These are phyloP conservation scores for Coemansia sp. DNA, from an alignment of 192 early-diverging fungal species.

Conservation along the genomic window DNA sequence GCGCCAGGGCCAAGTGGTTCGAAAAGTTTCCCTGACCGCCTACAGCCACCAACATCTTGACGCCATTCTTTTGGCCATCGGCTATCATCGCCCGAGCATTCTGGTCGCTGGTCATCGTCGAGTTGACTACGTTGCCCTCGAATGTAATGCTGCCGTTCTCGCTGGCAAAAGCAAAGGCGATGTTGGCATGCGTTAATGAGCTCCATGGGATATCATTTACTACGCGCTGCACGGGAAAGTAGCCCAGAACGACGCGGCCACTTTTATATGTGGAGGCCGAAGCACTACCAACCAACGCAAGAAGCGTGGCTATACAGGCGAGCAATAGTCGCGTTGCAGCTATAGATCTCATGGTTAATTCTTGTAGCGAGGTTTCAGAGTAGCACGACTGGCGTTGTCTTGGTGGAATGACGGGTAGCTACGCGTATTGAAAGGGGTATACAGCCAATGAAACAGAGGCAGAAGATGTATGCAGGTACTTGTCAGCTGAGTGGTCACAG, in stretches of 20 bases:
- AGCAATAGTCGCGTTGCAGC: conserved; percentile 7
- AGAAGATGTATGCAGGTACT: conserved; percentile 1
- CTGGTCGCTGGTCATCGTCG: conserved; percentile 55
- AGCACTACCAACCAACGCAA: neutral
- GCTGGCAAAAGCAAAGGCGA: conserved; percentile 63
- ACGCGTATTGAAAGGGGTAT: neutral
- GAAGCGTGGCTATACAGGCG: neutral
- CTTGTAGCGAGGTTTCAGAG: neutral
- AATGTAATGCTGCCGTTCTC: conserved; percentile 45
- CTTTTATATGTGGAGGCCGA: conserved; percentile 35
- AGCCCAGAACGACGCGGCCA: conserved; percentile 52
- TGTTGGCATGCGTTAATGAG: conserved; percentile 67
- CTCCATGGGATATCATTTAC: conserved; percentile 54
- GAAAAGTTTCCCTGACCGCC: conserved; percentile 77
- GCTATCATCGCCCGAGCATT: conserved; percentile 41
- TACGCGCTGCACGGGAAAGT: conserved; percentile 53
- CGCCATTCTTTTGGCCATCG: conserved; percentile 40
- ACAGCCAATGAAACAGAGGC: neutral
- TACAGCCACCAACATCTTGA: conserved; percentile 69
- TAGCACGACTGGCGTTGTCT: neutral
- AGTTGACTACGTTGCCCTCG: conserved; percentile 53
- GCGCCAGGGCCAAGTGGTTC: conserved; percentile 61
- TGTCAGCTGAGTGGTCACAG: neutral
- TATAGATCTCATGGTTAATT: neutral
- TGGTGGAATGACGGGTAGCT: neutral